These are phyloP conservation scores for Melocanna baccifera DNA, from an alignment of 176 grass and related monocot genomes.

Conservation along the genomic window DNA sequence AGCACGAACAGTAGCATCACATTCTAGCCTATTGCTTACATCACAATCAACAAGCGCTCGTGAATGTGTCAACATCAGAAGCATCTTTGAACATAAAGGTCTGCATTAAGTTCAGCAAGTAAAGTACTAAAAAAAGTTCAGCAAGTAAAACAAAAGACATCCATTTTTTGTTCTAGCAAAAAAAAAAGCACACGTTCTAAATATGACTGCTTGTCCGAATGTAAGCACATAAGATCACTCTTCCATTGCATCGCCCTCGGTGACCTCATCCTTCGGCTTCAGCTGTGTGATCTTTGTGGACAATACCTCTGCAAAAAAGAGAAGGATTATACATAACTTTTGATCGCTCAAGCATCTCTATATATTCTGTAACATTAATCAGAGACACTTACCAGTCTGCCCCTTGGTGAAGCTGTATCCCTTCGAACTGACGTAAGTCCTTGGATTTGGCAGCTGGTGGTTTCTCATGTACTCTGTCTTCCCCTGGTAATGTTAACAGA, in stretches of 20 bases:
- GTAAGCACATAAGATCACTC: conserved; percentile 51
- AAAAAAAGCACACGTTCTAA: conserved; percentile 11
- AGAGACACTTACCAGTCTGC: conserved; percentile 65
- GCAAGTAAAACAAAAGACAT: conserved; percentile 37
- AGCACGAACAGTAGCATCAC: background rate
- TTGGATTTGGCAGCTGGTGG: conserved; percentile 79
- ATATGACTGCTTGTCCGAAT: background rate
- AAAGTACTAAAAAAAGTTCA: no score
- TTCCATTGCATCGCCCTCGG: conserved; percentile 78
- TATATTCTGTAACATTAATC: background rate
- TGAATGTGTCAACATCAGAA: background rate
- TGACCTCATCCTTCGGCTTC: conserved; percentile 43
- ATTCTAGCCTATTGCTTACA: background rate
- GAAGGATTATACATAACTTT: background rate
- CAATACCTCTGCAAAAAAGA: conserved; percentile 65
- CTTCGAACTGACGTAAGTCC: conserved; percentile 73
- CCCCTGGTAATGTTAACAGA: conserved; percentile 41
- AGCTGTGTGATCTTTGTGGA: conserved; percentile 70
- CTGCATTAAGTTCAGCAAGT: no score
- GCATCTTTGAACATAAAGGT: background rate
- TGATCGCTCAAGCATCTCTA: background rate
- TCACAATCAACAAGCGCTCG: background rate
- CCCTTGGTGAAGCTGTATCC: conserved; percentile 78
- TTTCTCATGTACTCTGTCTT: conserved; percentile 84
- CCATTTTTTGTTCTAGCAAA: background rate